These are phyloP conservation scores for Aspergillus mulundensis DNA, from an alignment of 495 filamentous ascomycete species.

Conservation along the genomic window DNA sequence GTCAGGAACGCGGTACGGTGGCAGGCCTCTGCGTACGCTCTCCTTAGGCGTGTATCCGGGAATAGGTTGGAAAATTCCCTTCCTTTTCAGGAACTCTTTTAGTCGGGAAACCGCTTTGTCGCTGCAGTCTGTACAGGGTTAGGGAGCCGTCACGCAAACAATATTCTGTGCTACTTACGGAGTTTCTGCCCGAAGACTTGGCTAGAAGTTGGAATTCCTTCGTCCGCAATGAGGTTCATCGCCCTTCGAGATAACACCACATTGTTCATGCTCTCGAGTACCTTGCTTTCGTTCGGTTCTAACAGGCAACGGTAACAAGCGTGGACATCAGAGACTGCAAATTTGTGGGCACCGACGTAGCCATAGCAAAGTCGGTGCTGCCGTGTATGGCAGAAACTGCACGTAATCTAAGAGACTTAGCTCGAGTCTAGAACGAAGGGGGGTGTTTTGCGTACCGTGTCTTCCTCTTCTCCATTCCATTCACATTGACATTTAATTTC, in stretches of 20 bases:
- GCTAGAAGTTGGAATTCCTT: conserved; percentile 23
- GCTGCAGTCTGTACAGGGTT: conserved; percentile 31
- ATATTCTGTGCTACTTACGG: conserved; percentile 19
- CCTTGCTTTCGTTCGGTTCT: conserved; percentile 25
- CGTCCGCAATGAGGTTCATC: conserved; percentile 23
- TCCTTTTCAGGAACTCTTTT: conserved; percentile 25
- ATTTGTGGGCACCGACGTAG: conserved; percentile 23
- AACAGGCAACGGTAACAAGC: conserved; percentile 49
- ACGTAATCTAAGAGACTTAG: conserved; percentile 34
- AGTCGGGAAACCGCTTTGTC: conserved; percentile 24
- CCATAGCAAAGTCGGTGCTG: conserved; percentile 52
- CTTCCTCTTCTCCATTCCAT: conserved; percentile 33
- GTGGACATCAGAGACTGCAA: conserved; percentile 34
- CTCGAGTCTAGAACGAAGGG: neutral
- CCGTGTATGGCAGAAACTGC: conserved; percentile 41
- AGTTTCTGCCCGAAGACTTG: conserved; percentile 23
- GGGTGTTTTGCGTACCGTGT: conserved; percentile 32
- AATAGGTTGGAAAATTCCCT: conserved; percentile 25
- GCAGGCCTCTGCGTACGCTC: conserved; percentile 21
- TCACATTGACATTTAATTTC: conserved; percentile 40
- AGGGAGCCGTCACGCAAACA: neutral
- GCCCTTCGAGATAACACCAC: conserved; percentile 32
- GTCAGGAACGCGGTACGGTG: conserved; percentile 20
- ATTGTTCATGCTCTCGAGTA: conserved; percentile 30
- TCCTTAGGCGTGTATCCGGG: conserved; percentile 28